phyloP scores from a whole-genome alignment of 2,329 filamentous ascomycete genomes.

The Colletotrichum zoysiae region DNA sequence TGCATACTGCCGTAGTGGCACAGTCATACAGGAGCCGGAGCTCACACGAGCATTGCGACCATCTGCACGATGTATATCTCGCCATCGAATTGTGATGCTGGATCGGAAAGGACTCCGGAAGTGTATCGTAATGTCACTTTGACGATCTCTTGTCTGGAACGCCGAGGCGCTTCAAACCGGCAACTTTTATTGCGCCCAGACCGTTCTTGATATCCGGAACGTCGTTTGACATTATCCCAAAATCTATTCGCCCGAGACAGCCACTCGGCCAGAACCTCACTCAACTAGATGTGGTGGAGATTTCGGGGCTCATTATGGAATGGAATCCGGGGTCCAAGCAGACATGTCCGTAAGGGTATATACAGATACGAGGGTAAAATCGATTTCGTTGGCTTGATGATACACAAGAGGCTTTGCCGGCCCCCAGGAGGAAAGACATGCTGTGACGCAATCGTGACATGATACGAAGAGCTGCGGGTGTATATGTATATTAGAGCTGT shows the following conservation, averaged over 20 bases:
- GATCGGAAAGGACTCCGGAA: neutral
- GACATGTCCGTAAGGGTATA: neutral
- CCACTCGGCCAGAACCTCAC: neutral
- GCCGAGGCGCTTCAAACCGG: neutral
- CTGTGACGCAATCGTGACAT: constrained; percentile 9
- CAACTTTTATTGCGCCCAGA: neutral
- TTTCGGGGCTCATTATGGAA: neutral
- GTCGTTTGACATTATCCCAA: neutral
- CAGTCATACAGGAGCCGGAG: neutral
- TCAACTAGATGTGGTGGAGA: neutral
- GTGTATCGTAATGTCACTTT: neutral
- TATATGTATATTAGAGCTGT: neutral
- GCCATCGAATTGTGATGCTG: neutral
- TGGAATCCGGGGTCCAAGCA: neutral
- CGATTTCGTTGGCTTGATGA: neutral
- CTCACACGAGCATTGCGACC: neutral
- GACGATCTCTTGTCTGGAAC: constrained; percentile 1
- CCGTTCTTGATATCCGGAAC: neutral
- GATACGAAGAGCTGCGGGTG: constrained; percentile 5
- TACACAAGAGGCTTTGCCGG: neutral
- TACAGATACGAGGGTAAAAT: neutral
- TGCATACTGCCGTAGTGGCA: neutral
- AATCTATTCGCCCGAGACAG: neutral
- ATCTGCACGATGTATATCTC: neutral
- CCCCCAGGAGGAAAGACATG: neutral